Evolutionary conservation across 129 eudicot species (phyloP).

Genomic region (Oenanthe sinensis): DNA sequence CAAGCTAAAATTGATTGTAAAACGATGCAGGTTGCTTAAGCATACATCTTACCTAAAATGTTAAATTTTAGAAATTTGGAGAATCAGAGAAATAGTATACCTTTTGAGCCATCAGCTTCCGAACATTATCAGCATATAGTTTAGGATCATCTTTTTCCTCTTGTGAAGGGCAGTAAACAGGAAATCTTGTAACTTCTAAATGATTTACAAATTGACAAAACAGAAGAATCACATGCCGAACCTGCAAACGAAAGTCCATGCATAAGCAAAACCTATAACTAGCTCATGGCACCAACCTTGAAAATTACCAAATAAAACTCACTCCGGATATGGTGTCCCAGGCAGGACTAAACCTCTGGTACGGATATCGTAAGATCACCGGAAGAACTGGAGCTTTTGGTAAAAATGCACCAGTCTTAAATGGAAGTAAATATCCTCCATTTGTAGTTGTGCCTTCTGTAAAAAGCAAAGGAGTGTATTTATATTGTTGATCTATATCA

Average conservation of each 20-base stretch:
- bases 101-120: slow-evolving; percentile 86
- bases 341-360: slow-evolving; percentile 81
- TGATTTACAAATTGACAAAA: slow-evolving; percentile 85
- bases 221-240: slow-evolving; percentile 70
- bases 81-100: slow-evolving; percentile 23
- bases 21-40: background rate
- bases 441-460: slow-evolving; percentile 98
- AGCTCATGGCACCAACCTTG: background rate
- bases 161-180: slow-evolving; percentile 79
- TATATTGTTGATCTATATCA: background rate
- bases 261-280: background rate
- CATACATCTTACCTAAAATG: background rate
- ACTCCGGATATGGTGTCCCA: slow-evolving; percentile 99
- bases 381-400: slow-evolving; percentile 88
- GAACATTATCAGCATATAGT: slow-evolving; percentile 77
- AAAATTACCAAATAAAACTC: slow-evolving; percentile 19
- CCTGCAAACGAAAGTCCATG: slow-evolving; percentile 27
- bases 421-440: slow-evolving; percentile 86
- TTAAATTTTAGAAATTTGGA: background rate
- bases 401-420: slow-evolving; percentile 89
- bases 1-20: background rate
- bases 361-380: slow-evolving; percentile 80
- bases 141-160: slow-evolving; percentile 88
- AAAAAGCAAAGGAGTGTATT: slow-evolving; percentile 8
- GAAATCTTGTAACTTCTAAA: slow-evolving; percentile 63